Percentiles rank a stretch among this genome's conserved stretches.
Evolutionary conservation across 1,284 basidiomycete species (phyloP).

Genomic region (Wallemia ichthyophaga): DNA sequence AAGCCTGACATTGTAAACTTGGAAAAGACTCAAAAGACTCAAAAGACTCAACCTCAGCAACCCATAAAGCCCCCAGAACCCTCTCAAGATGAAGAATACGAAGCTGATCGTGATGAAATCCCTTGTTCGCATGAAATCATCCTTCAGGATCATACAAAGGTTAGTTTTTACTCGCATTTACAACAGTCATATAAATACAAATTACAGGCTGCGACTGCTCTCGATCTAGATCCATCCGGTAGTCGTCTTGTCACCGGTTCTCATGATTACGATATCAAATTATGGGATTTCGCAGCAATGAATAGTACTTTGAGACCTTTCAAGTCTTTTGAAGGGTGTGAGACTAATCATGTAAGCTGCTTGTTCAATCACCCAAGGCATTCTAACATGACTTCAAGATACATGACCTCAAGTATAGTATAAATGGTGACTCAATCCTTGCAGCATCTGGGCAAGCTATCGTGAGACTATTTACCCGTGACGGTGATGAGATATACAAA

Average conservation of each 20-base stretch:
- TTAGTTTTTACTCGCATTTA: constrained; percentile 6
- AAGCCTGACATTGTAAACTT: too few relatives aligned
- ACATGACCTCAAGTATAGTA: constrained; percentile 60
- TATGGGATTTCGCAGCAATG: constrained; percentile 99
- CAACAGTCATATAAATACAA: neutral
- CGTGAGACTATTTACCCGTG: constrained; percentile 58
- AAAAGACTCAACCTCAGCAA: too few relatives aligned
- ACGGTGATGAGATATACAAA: constrained; percentile 65
- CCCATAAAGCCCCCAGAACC: constrained; percentile 3
- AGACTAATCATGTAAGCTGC: constrained; percentile 57
- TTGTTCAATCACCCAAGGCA: constrained; percentile 1
- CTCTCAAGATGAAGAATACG: constrained; percentile 9
- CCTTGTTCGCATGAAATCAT: constrained; percentile 40
- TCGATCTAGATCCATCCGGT: constrained; percentile 72
- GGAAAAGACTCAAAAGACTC: too few relatives aligned
- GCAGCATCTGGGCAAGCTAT: constrained; percentile 64
- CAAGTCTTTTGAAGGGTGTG: constrained; percentile 76
- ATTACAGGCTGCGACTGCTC: constrained; percentile 44
- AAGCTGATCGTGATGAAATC: constrained; percentile 14
- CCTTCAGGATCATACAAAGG: constrained; percentile 74
- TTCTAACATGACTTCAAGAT: constrained; percentile 23
- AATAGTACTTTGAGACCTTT: constrained; percentile 55
- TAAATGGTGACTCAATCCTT: constrained; percentile 53
- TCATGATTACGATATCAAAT: constrained; percentile 84
- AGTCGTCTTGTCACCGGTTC: constrained; percentile 69